These are phyloP conservation scores for Picea mariana DNA, from an alignment of 83 land plant species.

Conservation along the genomic window DNA sequence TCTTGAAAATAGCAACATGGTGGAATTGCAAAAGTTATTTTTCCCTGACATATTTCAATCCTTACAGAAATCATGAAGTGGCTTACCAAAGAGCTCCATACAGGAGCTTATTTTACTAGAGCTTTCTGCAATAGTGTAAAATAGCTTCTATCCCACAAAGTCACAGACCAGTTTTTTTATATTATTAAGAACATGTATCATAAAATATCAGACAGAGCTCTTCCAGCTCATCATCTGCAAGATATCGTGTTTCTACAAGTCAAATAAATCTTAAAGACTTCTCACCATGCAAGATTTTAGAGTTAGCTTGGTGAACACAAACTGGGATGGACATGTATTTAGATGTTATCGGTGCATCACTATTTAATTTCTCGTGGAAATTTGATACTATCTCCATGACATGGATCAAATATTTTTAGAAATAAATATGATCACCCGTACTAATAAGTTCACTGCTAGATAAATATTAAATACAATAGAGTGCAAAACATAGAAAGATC, in stretches of 20 bases:
- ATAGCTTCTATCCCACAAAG: background rate
- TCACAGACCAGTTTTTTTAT: background rate
- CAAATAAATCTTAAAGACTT: background rate
- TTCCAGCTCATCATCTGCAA: background rate
- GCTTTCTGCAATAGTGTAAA: background rate
- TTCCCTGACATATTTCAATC: background rate
- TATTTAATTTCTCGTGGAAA: background rate
- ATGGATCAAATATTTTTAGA: background rate
- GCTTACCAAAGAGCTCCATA: background rate
- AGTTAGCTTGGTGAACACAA: slow-evolving; percentile 4
- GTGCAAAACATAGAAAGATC: background rate
- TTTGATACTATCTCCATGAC: background rate
- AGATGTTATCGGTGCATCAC: background rate
- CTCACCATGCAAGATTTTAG: background rate
- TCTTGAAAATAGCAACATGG: slow-evolving; percentile 1
- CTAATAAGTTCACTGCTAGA: background rate
- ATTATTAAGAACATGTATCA: background rate
- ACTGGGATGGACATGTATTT: background rate
- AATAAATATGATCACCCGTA: background rate
- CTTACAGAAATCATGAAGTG: too few relatives aligned
- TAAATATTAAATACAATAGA: background rate
- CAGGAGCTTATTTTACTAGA: background rate
- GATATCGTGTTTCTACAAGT: background rate
- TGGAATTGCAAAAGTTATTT: background rate
- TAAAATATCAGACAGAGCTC: background rate